Percentiles rank a stretch among this genome's conserved stretches.
Evolutionary conservation across 768 basidiomycete species (phyloP).

Genomic region (Tricholoma flavovirens): DNA sequence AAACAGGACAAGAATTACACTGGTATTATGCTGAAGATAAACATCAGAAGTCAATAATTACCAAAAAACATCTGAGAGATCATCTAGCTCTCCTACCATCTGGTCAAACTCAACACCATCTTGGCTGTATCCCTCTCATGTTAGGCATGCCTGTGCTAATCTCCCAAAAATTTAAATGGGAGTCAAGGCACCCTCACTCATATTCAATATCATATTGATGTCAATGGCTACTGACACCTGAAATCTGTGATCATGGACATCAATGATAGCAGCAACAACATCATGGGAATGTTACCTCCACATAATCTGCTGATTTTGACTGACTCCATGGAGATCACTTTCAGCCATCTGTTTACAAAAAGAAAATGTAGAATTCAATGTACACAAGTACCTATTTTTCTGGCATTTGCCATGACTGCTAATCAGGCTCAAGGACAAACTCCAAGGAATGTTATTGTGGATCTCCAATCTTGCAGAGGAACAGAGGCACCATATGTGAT

Average conservation of each 20-base stretch:
- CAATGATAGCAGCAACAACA: not conserved
- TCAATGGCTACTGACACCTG: not conserved
- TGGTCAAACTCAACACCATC: not conserved
- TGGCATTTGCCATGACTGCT: constrained; percentile 34
- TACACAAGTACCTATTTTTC: constrained; percentile 33
- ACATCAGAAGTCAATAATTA: not conserved
- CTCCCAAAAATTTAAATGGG: constrained; percentile 27
- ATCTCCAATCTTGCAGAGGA: constrained; percentile 24
- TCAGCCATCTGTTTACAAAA: no score
- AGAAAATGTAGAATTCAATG: no score
- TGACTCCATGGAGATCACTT: no score
- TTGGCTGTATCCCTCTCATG: constrained; percentile 13
- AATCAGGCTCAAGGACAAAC: constrained; percentile 37
- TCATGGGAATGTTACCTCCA: not conserved
- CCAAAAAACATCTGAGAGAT: not conserved
- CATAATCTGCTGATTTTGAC: not conserved
- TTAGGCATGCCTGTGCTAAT: constrained; percentile 30
- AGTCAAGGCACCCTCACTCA: constrained; percentile 12
- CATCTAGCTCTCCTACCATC: constrained; percentile 1
- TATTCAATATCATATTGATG: constrained; percentile 11
- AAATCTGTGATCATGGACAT: not conserved
- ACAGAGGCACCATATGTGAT: constrained; percentile 37
- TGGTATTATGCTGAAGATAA: not conserved
- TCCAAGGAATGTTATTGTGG: constrained; percentile 23
- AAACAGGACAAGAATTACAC: not conserved